Percentiles rank a stretch among this genome's conserved stretches.
phyloP scores from a whole-genome alignment of 2,329 filamentous ascomycete species.

The Pseudocercospora eumusae region DNA sequence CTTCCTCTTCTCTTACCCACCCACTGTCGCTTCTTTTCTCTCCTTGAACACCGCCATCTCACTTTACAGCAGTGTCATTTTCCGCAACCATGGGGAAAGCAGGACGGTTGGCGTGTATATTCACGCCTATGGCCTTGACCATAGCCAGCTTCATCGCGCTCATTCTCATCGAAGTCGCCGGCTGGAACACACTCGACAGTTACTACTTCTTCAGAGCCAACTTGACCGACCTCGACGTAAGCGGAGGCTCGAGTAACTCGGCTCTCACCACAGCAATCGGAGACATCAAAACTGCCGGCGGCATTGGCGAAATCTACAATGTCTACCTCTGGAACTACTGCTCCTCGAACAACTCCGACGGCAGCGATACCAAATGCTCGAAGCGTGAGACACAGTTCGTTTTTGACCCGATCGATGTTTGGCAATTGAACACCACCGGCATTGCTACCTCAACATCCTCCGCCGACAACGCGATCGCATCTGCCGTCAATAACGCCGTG shows the following conservation, averaged over 20 bases:
- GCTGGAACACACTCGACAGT: constrained; percentile 54
- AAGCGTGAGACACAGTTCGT: constrained; percentile 75
- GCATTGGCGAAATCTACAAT: constrained; percentile 74
- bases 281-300: constrained; percentile 39
- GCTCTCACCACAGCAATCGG: constrained; percentile 44
- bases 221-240: constrained; percentile 40
- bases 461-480: constrained; percentile 37
- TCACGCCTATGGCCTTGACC: constrained; percentile 80
- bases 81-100: constrained; percentile 63
- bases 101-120: constrained; percentile 82
- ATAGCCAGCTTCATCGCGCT: constrained; percentile 73
- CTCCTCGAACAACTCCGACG: constrained; percentile 53
- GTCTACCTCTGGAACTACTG: constrained; percentile 89
- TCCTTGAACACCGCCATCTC: background rate
- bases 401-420: constrained; percentile 67
- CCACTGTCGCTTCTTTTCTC: background rate
- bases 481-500: constrained; percentile 50
- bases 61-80: background rate
- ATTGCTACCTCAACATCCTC: constrained; percentile 22
- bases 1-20: background rate
- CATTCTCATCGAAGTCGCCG: constrained; percentile 59
- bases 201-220: constrained; percentile 57
- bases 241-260: constrained; percentile 26
- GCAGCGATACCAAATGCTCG: constrained; percentile 63
- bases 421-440: constrained; percentile 60